Conservation (phyloP, 441 rosid genomes). For the Omphalea diandra region DNA sequence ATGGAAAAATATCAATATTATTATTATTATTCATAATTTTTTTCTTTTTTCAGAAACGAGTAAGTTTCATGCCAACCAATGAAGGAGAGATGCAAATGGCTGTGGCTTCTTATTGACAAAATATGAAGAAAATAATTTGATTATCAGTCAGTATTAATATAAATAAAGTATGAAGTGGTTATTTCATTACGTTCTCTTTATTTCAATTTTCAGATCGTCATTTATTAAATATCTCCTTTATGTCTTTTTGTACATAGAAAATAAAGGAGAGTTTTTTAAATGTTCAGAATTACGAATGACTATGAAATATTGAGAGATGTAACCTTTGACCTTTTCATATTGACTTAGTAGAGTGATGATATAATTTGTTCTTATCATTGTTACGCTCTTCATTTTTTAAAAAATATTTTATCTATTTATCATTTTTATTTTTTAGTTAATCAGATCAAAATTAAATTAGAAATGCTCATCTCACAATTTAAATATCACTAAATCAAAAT, state of each 20-base stretch:
- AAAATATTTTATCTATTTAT: too few relatives aligned
- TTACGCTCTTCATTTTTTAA: too few relatives aligned
- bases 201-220: conserved; percentile 16
- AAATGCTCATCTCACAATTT: too few relatives aligned
- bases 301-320: conserved; percentile 24
- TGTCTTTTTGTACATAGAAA: conserved; percentile 25
- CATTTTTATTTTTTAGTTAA: too few relatives aligned
- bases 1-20: background rate
- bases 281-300: conserved; percentile 19
- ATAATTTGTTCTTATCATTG: too few relatives aligned
- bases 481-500: too few relatives aligned
- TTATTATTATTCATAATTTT: background rate
- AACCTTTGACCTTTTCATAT: conserved; percentile 3
- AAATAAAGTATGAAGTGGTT: background rate
- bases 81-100: conserved; percentile 65
- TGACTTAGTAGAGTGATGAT: background rate
- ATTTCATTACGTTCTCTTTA: background rate
- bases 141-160: background rate
- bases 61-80: conserved; percentile 58
- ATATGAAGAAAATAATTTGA: background rate
- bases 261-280: conserved; percentile 14
- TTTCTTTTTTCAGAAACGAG: conserved; percentile 57
- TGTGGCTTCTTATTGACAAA: conserved; percentile 42
- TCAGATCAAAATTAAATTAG: too few relatives aligned
- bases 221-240: background rate